These are phyloP conservation scores for Mrakiaceae sp. DNA, from an alignment of 1,284 basidiomycete species.

Conservation along the genomic window DNA sequence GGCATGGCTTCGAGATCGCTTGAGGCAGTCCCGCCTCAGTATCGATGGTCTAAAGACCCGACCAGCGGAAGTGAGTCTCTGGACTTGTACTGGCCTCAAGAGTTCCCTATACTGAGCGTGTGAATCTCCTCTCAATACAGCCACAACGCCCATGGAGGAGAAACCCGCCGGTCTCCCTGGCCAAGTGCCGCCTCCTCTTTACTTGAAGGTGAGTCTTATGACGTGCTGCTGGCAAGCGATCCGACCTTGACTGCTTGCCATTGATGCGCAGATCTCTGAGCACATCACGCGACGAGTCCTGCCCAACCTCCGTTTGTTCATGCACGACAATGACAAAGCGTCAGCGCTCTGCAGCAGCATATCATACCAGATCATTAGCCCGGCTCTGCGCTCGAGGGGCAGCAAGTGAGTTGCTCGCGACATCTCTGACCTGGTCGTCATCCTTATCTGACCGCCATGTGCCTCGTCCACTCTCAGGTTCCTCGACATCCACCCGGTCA, in stretches of 20 bases:
- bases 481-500: conserved; percentile 36
- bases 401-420: not conserved
- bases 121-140: not conserved
- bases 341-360: conserved; percentile 66
- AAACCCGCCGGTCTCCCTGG: not conserved
- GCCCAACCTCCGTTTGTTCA: conserved; percentile 65
- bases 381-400: conserved; percentile 43
- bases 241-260: no score
- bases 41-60: not conserved
- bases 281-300: conserved; percentile 63
- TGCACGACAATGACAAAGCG: conserved; percentile 77
- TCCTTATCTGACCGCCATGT: not conserved
- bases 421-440: not conserved
- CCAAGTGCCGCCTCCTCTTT: no score
- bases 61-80: no score
- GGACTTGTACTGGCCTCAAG: no score
- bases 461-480: conserved; percentile 19
- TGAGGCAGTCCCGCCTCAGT: not conserved
- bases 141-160: conserved; percentile 5
- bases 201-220: no score
- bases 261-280: conserved; percentile 45
- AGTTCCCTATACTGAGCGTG: no score
- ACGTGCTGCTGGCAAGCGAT: no score
- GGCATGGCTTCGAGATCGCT: conserved; percentile 27
- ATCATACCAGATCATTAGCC: conserved; percentile 72